Conservation (phyloP, 345 rosid genomes). For the Populus nigra region DNA sequence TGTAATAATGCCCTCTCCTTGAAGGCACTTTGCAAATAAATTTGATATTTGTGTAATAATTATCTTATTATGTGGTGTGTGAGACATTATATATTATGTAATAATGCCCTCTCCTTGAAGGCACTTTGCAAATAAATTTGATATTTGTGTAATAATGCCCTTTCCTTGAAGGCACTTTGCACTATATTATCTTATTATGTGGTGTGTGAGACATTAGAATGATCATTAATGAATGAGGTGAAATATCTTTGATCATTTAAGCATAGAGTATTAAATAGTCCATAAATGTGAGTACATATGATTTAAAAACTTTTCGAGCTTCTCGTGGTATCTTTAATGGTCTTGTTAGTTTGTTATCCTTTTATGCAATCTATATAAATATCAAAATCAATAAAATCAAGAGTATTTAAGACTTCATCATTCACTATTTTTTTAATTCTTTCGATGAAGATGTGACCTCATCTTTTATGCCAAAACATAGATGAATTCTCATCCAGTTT, state of each 20-base stretch:
- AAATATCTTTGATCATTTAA: background rate
- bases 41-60: too few species aligned
- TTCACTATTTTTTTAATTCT: too few species aligned
- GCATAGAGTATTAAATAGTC: background rate
- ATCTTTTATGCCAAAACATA: background rate
- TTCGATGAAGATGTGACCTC: background rate
- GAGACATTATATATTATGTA: background rate
- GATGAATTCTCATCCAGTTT: too few species aligned
- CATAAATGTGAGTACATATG: background rate
- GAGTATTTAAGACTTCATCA: too few species aligned
- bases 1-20: background rate
- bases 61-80: background rate
- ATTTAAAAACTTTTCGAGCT: background rate
- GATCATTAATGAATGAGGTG: background rate
- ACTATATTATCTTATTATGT: too few species aligned
- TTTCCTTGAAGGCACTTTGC: background rate
- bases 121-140: background rate
- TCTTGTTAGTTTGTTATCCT: background rate
- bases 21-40: background rate
- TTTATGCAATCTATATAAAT: background rate
- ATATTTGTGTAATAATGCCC: too few species aligned
- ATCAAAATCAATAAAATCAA: background rate
- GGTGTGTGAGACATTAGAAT: background rate
- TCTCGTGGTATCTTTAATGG: rapidly evolving
- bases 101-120: background rate